These are phyloP conservation scores for Diaporthe destruens DNA, from an alignment of 2,329 filamentous ascomycete genomes.

Conservation along the genomic window DNA sequence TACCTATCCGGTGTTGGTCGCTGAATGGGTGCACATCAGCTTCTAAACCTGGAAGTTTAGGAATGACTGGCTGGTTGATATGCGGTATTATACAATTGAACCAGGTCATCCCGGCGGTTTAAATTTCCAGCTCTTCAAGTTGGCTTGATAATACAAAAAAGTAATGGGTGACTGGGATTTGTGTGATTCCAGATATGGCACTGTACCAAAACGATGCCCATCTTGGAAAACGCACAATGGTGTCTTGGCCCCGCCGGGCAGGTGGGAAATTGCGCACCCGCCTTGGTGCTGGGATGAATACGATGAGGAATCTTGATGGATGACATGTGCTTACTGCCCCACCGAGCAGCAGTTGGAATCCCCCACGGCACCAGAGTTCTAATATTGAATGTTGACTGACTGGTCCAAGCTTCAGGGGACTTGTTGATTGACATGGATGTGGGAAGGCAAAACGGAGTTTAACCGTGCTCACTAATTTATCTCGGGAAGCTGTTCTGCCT, in stretches of 20 bases:
- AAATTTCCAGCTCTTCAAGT: not conserved
- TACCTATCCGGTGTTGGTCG: not conserved
- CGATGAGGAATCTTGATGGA: slow-evolving; percentile 27
- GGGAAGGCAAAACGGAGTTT: not conserved
- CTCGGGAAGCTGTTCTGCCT: not conserved
- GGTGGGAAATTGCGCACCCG: slow-evolving; percentile 27
- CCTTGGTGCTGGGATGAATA: slow-evolving; percentile 25
- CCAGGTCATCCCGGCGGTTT: not conserved
- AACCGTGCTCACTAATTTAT: too few species aligned
- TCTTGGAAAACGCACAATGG: slow-evolving; percentile 1
- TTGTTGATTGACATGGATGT: not conserved
- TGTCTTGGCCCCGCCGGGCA: slow-evolving; percentile 18
- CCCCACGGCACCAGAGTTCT: slow-evolving; percentile 1
- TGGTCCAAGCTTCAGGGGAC: too few species aligned
- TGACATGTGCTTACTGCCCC: slow-evolving; percentile 12
- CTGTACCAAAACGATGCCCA: not conserved
- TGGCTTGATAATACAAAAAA: not conserved
- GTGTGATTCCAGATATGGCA: not conserved
- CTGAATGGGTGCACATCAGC: not conserved
- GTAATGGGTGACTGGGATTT: not conserved
- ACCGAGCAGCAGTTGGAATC: slow-evolving; percentile 18
- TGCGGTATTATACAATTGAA: not conserved
- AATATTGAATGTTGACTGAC: not conserved
- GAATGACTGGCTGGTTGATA: not conserved
- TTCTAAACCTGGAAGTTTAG: not conserved